These are phyloP conservation scores for Exophiala viscosa DNA, from an alignment of 2,329 filamentous ascomycete genomes.

Conservation along the genomic window DNA sequence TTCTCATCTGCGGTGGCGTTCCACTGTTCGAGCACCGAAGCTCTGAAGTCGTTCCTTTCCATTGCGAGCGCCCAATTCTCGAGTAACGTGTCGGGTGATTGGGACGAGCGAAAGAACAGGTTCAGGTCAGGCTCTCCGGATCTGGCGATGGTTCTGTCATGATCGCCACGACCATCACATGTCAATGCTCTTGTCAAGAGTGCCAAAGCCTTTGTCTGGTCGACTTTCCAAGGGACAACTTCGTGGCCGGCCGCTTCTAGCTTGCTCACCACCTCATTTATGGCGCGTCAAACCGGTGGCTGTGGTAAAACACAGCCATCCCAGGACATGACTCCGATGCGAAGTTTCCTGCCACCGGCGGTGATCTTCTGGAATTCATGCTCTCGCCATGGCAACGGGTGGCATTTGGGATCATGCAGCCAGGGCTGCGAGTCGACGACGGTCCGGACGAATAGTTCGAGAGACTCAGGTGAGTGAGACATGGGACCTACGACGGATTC, in stretches of 20 bases:
- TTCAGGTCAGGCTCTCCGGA: not conserved
- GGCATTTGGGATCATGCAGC: constrained; percentile 44
- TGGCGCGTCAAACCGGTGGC: constrained; percentile 53
- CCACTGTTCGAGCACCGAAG: not conserved
- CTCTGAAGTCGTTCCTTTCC: not conserved
- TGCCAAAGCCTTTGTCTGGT: not conserved
- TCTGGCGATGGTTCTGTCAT: not conserved
- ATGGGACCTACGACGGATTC: constrained; percentile 52
- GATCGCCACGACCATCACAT: not conserved
- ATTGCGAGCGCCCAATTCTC: not conserved
- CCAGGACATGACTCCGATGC: constrained; percentile 48
- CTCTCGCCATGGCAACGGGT: constrained; percentile 43
- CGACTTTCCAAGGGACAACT: not conserved
- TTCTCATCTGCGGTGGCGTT: not conserved
- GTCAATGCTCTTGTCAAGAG: not conserved
- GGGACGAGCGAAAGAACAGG: not conserved
- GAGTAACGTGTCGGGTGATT: not conserved
- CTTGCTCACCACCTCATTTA: constrained; percentile 44
- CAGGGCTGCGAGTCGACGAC: constrained; percentile 47
- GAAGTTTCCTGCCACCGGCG: constrained; percentile 35
- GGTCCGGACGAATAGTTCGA: constrained; percentile 41
- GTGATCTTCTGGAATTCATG: constrained; percentile 14
- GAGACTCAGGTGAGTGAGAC: constrained; percentile 49
- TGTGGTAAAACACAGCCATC: constrained; percentile 63
- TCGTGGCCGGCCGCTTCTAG: constrained; percentile 33